These are phyloP conservation scores for Primulina tabacum DNA, from an alignment of 257 asterid genomes.

Conservation along the genomic window DNA sequence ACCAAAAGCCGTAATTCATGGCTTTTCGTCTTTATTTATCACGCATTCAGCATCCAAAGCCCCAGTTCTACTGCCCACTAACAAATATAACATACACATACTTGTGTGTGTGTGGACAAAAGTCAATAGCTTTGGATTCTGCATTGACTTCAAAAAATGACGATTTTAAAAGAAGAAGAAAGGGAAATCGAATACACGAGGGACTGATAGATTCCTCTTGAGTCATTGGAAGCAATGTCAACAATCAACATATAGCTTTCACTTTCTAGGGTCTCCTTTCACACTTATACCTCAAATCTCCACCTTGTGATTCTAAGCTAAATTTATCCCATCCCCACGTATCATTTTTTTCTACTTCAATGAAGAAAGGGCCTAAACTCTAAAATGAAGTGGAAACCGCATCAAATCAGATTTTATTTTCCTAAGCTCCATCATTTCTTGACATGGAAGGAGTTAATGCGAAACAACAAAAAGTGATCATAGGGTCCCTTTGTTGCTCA, in stretches of 20 bases:
- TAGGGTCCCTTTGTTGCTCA: constrained; percentile 34
- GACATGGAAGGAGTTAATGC: constrained; percentile 6
- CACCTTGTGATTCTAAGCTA: neutral
- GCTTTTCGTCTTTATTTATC: constrained; percentile 36
- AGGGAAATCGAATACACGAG: constrained; percentile 30
- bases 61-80: neutral
- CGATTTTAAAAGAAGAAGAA: constrained; percentile 28
- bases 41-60: constrained; percentile 42
- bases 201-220: constrained; percentile 27
- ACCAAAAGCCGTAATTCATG: constrained; percentile 42
- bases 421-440: neutral
- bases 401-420: neutral
- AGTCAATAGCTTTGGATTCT: constrained; percentile 62
- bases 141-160: constrained; percentile 32
- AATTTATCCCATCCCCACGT: neutral
- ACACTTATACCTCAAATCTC: constrained; percentile 11
- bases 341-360: no score
- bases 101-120: constrained; percentile 1
- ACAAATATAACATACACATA: neutral
- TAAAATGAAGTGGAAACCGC: no score
- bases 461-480: constrained; percentile 24
- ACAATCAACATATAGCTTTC: constrained; percentile 30
- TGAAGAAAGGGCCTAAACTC: no score
- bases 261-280: constrained; percentile 42
- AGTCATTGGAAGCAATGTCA: constrained; percentile 25